Evolutionary conservation across 73 alveolate species (phyloP).

Genomic region (Breviolum minutum): DNA sequence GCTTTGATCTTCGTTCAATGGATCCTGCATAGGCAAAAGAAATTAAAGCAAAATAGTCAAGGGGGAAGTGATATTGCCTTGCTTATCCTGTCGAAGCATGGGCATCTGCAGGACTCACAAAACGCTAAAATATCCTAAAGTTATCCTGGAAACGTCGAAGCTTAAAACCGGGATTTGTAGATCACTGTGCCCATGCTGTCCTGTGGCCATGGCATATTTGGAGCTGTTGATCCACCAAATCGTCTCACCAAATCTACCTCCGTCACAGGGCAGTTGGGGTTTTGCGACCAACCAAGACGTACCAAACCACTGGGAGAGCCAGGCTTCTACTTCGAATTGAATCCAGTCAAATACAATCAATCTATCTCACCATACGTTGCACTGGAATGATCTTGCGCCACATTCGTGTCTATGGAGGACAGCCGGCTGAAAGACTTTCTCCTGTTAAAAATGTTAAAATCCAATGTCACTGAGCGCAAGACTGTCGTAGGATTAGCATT

Average conservation of each 20-base stretch:
- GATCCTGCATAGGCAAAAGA: constrained; percentile 11
- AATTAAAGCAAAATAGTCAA: too few relatives aligned
- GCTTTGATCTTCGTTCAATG: background rate
- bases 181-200: background rate
- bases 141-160: background rate
- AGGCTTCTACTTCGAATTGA: background rate
- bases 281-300: too few relatives aligned
- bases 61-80: too few relatives aligned
- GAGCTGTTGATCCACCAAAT: constrained; percentile 80
- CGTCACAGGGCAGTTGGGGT: background rate
- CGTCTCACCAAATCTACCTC: constrained; percentile 85
- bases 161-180: too few relatives aligned
- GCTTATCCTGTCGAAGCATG: too few relatives aligned
- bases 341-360: background rate
- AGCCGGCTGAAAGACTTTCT: too few relatives aligned
- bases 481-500: constrained; percentile 75
- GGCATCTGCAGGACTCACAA: background rate
- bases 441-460: background rate
- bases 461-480: background rate
- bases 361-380: too few relatives aligned
- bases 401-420: too few relatives aligned
- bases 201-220: constrained; percentile 93
- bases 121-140: background rate
- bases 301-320: background rate
- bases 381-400: too few relatives aligned